A percentile compares a stretch with the other conserved stretches of the same genome.
phyloP scores from a whole-genome alignment of 371 early-diverging fungal genomes.

The Apophysomyces ossiformis region DNA sequence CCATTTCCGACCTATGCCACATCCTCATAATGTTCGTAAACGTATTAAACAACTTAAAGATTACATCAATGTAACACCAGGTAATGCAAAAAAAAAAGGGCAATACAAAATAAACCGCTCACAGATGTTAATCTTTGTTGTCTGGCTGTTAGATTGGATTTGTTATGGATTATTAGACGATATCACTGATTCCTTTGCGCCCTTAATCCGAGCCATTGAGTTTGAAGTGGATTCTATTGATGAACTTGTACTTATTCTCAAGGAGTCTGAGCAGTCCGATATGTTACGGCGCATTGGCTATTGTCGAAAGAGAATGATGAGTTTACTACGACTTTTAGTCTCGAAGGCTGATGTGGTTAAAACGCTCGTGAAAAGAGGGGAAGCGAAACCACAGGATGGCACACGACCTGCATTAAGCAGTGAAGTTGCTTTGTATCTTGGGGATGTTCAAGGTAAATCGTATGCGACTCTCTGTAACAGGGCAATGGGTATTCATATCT shows the following conservation, averaged over 20 bases:
- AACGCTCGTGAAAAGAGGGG: conserved; percentile 77
- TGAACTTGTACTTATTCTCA: conserved; percentile 87
- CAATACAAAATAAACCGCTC: conserved; percentile 37
- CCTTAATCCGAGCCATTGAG: conserved; percentile 77
- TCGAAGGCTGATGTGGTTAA: conserved; percentile 85
- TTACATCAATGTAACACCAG: conserved; percentile 66
- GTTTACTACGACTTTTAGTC: conserved; percentile 71
- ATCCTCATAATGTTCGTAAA: conserved; percentile 75
- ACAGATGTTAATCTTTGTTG: conserved; percentile 5
- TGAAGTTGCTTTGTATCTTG: conserved; percentile 84
- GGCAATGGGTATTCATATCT: background rate
- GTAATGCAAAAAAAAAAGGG: conserved; percentile 21
- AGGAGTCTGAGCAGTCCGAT: conserved; percentile 86
- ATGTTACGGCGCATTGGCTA: conserved; percentile 88
- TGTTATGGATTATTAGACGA: conserved; percentile 88
- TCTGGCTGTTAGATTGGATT: conserved; percentile 75
- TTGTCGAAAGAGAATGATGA: conserved; percentile 81
- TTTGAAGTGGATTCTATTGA: conserved; percentile 93
- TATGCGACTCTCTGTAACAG: background rate
- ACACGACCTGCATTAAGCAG: conserved; percentile 46
- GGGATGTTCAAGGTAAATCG: conserved; percentile 83
- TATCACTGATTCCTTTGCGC: conserved; percentile 85
- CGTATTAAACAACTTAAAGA: conserved; percentile 75
- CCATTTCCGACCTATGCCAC: conserved; percentile 73
- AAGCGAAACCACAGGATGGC: conserved; percentile 49